These are phyloP conservation scores for Haematococcus sp. DNA, from an alignment of 139 green algal genomes.

Conservation along the genomic window DNA sequence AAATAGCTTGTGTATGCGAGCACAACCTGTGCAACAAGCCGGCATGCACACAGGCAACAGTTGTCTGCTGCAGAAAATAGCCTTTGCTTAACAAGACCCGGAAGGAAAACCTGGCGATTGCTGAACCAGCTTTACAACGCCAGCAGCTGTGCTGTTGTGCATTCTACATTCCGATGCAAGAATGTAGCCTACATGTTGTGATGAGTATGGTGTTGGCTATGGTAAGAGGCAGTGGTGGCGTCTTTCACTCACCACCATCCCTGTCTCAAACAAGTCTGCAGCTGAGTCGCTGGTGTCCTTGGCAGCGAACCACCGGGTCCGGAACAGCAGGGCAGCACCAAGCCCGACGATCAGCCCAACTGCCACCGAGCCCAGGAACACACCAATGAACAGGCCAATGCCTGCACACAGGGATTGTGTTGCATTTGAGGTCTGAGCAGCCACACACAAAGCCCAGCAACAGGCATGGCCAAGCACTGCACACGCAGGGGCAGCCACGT, in stretches of 20 bases:
- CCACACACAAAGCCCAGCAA: neutral
- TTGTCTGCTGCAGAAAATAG: no score
- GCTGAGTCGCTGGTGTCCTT: conserved; percentile 1
- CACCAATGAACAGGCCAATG: conserved; percentile 44
- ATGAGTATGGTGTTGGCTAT: no score
- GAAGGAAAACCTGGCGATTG: no score
- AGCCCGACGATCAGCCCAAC: conserved; percentile 54
- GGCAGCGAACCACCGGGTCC: conserved; percentile 16
- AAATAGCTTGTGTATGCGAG: conserved; percentile 46
- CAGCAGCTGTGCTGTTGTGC: no score
- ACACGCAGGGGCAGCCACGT: no score
- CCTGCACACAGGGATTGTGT: conserved; percentile 15
- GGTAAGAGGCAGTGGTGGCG: no score
- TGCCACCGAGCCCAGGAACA: conserved; percentile 56
- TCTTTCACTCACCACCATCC: conserved; percentile 21
- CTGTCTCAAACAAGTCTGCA: neutral
- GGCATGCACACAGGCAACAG: neutral
- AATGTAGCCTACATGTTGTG: no score
- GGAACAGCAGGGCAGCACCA: conserved; percentile 40
- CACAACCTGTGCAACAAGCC: conserved; percentile 42
- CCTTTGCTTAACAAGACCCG: no score
- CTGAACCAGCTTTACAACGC: no score
- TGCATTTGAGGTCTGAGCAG: neutral
- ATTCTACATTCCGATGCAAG: no score
- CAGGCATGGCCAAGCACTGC: neutral